These are phyloP conservation scores for Hypholoma sublateritium DNA, from an alignment of 768 basidiomycete species.

Conservation along the genomic window DNA sequence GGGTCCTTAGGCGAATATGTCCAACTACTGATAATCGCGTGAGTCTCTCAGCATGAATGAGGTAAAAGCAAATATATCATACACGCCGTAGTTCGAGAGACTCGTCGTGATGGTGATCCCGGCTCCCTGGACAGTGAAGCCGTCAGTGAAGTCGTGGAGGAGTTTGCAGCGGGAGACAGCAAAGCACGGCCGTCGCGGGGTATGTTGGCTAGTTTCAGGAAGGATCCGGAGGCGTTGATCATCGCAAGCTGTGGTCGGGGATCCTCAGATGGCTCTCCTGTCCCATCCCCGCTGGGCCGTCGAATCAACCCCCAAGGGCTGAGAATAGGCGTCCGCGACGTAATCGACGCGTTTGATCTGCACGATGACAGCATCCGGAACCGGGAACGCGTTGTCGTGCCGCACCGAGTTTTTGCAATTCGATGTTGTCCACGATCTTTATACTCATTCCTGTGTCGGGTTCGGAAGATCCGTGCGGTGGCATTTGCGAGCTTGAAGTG, in stretches of 20 bases:
- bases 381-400: conserved; percentile 36
- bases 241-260: conserved; percentile 69
- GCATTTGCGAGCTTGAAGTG: conserved; percentile 81
- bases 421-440: conserved; percentile 64
- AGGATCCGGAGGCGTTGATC: conserved; percentile 71
- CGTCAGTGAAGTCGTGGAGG: conserved; percentile 31
- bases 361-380: conserved; percentile 36
- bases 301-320: conserved; percentile 49
- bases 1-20: too few species aligned
- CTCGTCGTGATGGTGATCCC: too few species aligned
- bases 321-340: conserved; percentile 39
- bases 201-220: conserved; percentile 46
- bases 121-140: too few species aligned
- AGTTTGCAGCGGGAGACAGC: conserved; percentile 36
- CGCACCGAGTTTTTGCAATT: conserved; percentile 84
- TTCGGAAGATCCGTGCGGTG: conserved; percentile 70
- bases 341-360: conserved; percentile 31
- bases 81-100: too few species aligned
- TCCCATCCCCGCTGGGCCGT: conserved; percentile 45
- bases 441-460: conserved; percentile 63
- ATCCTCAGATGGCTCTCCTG: conserved; percentile 72
- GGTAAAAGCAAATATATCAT: too few species aligned
- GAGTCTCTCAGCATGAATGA: too few species aligned
- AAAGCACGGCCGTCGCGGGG: conserved; percentile 47
- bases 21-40: too few species aligned